Evolutionary conservation across 129 eudicot species (phyloP).

Genomic region (Flaveria brownii): DNA sequence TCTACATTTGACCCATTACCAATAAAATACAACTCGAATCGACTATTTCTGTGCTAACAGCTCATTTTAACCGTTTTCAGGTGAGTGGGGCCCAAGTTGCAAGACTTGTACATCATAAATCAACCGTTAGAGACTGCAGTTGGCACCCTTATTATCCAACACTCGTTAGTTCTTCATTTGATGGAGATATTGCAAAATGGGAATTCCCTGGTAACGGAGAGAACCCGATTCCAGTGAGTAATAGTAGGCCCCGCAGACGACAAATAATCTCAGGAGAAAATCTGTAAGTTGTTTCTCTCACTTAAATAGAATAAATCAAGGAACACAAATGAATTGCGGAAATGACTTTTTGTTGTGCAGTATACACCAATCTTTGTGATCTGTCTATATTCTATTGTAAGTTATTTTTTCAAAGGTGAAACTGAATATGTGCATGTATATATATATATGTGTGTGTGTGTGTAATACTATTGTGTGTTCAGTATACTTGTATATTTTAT

Average conservation of each 20-base stretch:
- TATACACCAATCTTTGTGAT: not conserved
- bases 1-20: not conserved
- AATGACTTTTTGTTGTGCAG: constrained; percentile 22
- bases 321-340: constrained; percentile 7
- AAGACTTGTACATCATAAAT: constrained; percentile 65
- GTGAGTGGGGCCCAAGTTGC: constrained; percentile 72
- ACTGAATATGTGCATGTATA: not conserved
- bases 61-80: constrained; percentile 36
- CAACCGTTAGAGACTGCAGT: constrained; percentile 86
- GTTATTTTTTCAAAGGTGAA: not conserved
- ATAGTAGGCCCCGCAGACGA: constrained; percentile 34
- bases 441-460: too few relatives aligned
- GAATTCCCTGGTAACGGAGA: constrained; percentile 65
- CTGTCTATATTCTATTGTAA: not conserved
- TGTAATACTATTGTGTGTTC: not conserved
- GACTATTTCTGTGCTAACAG: not conserved
- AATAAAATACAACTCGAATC: not conserved
- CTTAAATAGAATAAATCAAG: constrained; percentile 4
- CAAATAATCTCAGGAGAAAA: not conserved
- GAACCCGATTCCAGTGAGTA: constrained; percentile 29
- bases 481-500: not conserved
- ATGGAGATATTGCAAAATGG: constrained; percentile 80
- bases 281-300: constrained; percentile 13
- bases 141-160: constrained; percentile 92
- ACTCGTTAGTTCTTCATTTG: constrained; percentile 93